A percentile compares a stretch with the other conserved stretches of the same genome.
Evolutionary conservation across 306 rosid species (phyloP).

Genomic region (Prunus mongolica): DNA sequence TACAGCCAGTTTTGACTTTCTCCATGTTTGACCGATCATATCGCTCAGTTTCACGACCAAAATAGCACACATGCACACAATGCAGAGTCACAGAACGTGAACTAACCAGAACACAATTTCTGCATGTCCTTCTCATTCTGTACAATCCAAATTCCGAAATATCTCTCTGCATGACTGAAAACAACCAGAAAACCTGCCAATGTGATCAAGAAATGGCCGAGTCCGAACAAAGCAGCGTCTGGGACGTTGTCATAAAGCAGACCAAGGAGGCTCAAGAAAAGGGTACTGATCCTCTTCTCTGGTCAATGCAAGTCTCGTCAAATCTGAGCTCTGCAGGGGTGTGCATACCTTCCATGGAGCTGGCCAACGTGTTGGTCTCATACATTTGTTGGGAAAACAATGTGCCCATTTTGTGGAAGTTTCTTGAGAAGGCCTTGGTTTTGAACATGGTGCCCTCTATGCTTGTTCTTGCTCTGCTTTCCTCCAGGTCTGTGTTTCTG

Average conservation of each 20-base stretch:
- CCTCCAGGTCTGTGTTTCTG: slow-evolving; percentile 41
- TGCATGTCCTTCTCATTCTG: neutral
- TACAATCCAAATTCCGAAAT: neutral
- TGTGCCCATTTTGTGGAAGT: slow-evolving; percentile 77
- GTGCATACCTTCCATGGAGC: slow-evolving; percentile 57
- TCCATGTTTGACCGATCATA: slow-evolving; percentile 4
- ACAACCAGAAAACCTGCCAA: neutral
- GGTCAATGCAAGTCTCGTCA: slow-evolving; percentile 75
- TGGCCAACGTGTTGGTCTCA: slow-evolving; percentile 58
- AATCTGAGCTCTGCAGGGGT: slow-evolving; percentile 61
- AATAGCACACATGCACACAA: neutral
- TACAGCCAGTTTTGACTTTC: neutral
- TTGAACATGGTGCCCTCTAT: slow-evolving; percentile 66
- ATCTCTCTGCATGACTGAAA: neutral
- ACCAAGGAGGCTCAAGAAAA: slow-evolving; percentile 60
- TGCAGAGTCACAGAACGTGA: neutral
- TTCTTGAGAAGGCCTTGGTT: slow-evolving; percentile 56
- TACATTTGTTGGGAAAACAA: slow-evolving; percentile 83
- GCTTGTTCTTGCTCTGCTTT: slow-evolving; percentile 64
- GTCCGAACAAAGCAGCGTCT: slow-evolving; percentile 17
- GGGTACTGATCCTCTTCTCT: slow-evolving; percentile 63
- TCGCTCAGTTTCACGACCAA: neutral
- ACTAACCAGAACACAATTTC: neutral
- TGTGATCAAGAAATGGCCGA: slow-evolving; percentile 28
- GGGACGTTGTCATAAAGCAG: slow-evolving; percentile 45